Conservation (phyloP, 352 stramenopile species). For the Pythium dissotocum region DNA sequence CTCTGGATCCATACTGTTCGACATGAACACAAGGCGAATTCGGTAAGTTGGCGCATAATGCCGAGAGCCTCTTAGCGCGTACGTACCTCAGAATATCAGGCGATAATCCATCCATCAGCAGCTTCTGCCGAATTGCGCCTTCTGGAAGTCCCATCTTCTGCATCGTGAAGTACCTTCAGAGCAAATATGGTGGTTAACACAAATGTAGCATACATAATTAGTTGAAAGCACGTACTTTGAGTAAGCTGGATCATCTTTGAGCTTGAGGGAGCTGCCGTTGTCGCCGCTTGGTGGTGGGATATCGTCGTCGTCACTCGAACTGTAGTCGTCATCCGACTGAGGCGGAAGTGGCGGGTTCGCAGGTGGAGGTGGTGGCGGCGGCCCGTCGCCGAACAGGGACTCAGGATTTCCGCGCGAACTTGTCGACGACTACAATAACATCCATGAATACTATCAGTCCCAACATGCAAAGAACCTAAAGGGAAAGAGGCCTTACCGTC, state of each 20-base stretch:
- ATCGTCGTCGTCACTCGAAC: conserved; percentile 61
- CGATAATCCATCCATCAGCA: conserved; percentile 76
- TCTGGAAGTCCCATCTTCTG: conserved; percentile 79
- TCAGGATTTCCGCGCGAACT: conserved; percentile 46
- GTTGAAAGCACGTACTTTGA: conserved; percentile 43
- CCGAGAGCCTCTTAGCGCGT: neutral
- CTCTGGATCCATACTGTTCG: conserved; percentile 73
- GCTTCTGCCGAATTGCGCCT: conserved; percentile 76
- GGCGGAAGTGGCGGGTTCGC: conserved; percentile 36
- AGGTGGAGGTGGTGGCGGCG: conserved; percentile 43
- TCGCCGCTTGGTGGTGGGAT: conserved; percentile 19
- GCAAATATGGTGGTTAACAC: conserved; percentile 13
- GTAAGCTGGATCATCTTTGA: conserved; percentile 81
- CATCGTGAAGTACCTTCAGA: conserved; percentile 82
- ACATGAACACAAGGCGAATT: conserved; percentile 11
- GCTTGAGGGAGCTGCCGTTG: conserved; percentile 50
- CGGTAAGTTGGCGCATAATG: neutral
- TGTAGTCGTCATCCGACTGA: conserved; percentile 47
- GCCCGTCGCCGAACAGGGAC: conserved; percentile 51
- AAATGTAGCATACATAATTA: neutral
- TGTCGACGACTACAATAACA: conserved; percentile 31
- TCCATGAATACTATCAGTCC: neutral
- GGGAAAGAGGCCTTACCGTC: conserved; percentile 37
- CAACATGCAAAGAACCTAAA: neutral
- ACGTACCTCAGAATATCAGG: conserved; percentile 73